Conservation (phyloP, 2,329 filamentous ascomycete genomes). For the Paracoccidioides brasiliensis region DNA sequence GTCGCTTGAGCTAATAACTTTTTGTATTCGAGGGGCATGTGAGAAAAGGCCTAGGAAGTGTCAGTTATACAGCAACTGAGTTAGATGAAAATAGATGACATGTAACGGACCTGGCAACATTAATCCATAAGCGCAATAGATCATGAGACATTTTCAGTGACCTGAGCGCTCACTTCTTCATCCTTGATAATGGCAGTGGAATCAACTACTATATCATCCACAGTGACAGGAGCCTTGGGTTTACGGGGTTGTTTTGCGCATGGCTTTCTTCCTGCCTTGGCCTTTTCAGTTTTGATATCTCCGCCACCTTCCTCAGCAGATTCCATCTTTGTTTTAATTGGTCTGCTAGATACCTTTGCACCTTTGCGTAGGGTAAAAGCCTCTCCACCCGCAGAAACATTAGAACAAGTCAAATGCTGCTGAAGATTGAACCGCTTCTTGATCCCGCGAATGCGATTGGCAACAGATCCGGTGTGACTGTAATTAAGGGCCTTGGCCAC, state of each 20-base stretch:
- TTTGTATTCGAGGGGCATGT: neutral
- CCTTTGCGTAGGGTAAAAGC: conserved; percentile 11
- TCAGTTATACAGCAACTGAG: neutral
- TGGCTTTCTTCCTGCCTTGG: neutral
- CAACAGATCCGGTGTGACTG: conserved; percentile 17
- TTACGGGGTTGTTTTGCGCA: conserved; percentile 3
- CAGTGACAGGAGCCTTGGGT: neutral
- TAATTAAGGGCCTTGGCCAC: conserved; percentile 18
- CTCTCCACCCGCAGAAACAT: neutral
- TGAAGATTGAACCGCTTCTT: conserved; percentile 16
- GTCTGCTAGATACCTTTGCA: conserved; percentile 11
- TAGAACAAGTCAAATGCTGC: neutral
- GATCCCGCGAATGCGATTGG: conserved; percentile 18
- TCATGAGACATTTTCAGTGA: neutral
- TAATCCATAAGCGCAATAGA: neutral
- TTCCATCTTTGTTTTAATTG: conserved; percentile 11
- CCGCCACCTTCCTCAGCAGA: neutral
- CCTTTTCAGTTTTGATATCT: conserved; percentile 1
- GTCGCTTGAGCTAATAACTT: neutral
- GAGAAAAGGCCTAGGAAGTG: neutral
- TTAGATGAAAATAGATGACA: neutral
- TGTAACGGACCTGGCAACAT: neutral
- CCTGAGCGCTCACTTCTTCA: neutral
- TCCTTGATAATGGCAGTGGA: neutral
- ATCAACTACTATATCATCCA: neutral